phyloP scores from a whole-genome alignment of 352 stramenopile species.

The Globisporangium iwayamae region DNA sequence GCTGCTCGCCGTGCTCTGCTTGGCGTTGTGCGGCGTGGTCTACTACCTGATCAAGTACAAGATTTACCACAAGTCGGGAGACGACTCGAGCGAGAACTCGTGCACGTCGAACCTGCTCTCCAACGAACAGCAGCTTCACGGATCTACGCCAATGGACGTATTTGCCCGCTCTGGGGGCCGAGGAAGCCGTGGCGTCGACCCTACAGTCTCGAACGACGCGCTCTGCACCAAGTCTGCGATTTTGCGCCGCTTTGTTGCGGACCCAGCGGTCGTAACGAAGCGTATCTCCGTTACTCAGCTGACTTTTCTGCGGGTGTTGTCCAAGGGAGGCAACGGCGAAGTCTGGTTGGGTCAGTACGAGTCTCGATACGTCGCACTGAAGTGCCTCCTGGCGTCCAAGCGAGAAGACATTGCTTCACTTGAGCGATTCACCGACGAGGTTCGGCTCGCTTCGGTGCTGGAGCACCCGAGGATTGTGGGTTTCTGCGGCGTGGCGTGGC shows the following conservation, averaged over 20 bases:
- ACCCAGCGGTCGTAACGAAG: conserved; percentile 69
- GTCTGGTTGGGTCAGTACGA: conserved; percentile 83
- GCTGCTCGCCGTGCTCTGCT: conserved; percentile 33
- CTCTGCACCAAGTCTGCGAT: conserved; percentile 53
- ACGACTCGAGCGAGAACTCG: conserved; percentile 29
- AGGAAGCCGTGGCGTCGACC: conserved; percentile 34
- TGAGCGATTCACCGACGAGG: conserved; percentile 81
- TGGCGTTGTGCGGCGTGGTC: conserved; percentile 31
- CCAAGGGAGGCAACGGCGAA: conserved; percentile 75
- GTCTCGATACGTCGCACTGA: conserved; percentile 71
- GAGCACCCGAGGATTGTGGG: conserved; percentile 79
- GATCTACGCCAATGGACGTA: conserved; percentile 43
- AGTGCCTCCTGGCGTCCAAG: conserved; percentile 67
- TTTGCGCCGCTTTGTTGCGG: conserved; percentile 56
- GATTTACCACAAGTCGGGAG: conserved; percentile 25
- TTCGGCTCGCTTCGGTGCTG: conserved; percentile 71
- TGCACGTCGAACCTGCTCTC: conserved; percentile 31
- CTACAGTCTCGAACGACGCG: conserved; percentile 59
- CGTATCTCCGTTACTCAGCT: conserved; percentile 72
- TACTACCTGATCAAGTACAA: conserved; percentile 52
- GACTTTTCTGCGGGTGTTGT: conserved; percentile 64
- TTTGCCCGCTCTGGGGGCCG: conserved; percentile 32
- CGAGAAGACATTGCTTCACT: conserved; percentile 52
- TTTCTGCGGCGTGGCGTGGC: conserved; percentile 80
- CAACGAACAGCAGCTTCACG: conserved; percentile 9